These are phyloP conservation scores for Beauveria brongniartii DNA, from an alignment of 2,329 filamentous ascomycete species.

Conservation along the genomic window DNA sequence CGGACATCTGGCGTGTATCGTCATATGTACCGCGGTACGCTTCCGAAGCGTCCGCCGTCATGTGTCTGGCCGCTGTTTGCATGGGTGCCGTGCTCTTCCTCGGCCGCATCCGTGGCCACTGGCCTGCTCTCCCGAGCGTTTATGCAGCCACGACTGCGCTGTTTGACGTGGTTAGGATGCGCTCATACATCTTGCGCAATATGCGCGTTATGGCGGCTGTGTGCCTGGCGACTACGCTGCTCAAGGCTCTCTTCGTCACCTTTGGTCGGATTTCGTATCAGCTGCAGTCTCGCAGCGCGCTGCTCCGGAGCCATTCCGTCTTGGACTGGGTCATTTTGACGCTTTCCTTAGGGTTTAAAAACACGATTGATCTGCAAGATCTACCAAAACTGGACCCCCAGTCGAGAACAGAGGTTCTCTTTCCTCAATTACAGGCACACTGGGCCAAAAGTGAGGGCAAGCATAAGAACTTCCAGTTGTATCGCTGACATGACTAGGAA, in stretches of 20 bases:
- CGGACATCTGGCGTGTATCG: not conserved
- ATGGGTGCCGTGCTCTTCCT: not conserved
- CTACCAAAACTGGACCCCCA: not conserved
- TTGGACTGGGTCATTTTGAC: not conserved
- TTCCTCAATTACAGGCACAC: not conserved
- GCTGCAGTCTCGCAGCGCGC: not conserved
- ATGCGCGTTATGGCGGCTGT: not conserved
- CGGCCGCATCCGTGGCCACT: not conserved
- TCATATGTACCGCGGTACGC: not conserved
- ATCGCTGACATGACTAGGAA: not conserved
- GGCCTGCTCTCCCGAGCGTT: not conserved
- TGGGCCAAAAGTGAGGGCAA: not conserved
- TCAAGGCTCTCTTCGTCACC: not conserved
- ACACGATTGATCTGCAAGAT: not conserved
- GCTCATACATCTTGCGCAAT: not conserved
- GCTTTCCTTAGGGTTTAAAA: not conserved
- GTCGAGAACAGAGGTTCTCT: not conserved
- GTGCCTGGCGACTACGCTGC: not conserved
- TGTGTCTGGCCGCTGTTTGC: not conserved
- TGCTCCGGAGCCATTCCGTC: not conserved
- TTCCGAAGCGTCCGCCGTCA: not conserved
- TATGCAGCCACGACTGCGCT: not conserved
- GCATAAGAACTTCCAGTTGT: not conserved
- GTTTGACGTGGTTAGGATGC: not conserved
- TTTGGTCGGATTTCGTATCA: not conserved